Percentiles rank a stretch among this genome's conserved stretches.
Evolutionary conservation across 2,329 filamentous ascomycete genomes (phyloP).

Genomic region (Phoma sp.): DNA sequence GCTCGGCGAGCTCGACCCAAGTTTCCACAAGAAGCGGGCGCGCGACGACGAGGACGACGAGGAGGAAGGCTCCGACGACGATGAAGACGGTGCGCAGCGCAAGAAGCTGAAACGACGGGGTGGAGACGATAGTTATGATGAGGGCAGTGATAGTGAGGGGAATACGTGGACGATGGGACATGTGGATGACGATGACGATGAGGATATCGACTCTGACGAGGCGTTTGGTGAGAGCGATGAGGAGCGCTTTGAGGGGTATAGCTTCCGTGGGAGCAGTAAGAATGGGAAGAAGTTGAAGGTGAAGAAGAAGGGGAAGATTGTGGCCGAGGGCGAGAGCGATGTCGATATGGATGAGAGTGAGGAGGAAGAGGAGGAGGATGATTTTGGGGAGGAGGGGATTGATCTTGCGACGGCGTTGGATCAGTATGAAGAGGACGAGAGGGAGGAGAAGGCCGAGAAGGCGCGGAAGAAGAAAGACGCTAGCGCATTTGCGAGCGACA

Average conservation of each 20-base stretch:
- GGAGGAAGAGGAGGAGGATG: conserved; percentile 57
- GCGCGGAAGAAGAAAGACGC: conserved; percentile 52
- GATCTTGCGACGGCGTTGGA: conserved; percentile 70
- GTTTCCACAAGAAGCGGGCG: conserved; percentile 51
- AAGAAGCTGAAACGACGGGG: conserved; percentile 42
- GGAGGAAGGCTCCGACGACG: conserved; percentile 37
- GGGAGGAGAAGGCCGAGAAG: conserved; percentile 34
- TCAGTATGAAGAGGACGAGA: conserved; percentile 49
- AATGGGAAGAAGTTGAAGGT: conserved; percentile 55
- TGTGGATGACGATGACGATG: conserved; percentile 71
- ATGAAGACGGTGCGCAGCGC: conserved; percentile 33
- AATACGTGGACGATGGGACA: conserved; percentile 84
- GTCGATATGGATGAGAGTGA: conserved; percentile 60
- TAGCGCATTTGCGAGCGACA: conserved; percentile 57
- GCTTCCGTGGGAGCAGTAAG: conserved; percentile 67
- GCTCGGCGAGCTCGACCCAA: conserved; percentile 62
- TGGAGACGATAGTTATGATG: conserved; percentile 65
- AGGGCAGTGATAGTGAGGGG: conserved; percentile 84
- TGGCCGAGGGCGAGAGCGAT: conserved; percentile 42
- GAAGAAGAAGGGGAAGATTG: conserved; percentile 50
- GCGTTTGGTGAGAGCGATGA: conserved; percentile 90
- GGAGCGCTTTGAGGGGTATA: conserved; percentile 81
- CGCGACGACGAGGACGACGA: conserved; percentile 60
- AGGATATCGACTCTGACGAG: conserved; percentile 76
- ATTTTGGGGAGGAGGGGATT: conserved; percentile 69